Percentiles rank a stretch among this genome's conserved stretches.
phyloP scores from a whole-genome alignment of 441 rosid genomes.

The Gossypium trilobum region DNA sequence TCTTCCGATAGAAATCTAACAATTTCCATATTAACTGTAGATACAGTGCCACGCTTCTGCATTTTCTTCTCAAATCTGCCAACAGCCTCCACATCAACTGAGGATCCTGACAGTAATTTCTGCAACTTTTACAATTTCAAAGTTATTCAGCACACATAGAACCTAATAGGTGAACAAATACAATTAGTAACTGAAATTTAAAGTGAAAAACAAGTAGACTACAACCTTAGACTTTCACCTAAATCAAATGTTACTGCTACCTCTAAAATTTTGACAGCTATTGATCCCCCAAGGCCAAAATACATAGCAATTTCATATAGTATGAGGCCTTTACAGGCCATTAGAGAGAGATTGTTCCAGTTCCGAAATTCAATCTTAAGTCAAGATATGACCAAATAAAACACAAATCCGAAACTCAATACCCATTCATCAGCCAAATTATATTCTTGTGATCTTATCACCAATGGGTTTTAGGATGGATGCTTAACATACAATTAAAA shows the following conservation, averaged over 20 bases:
- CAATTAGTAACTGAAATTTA: neutral
- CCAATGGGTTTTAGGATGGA: neutral
- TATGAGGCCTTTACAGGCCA: neutral
- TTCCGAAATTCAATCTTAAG: neutral
- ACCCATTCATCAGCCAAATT: neutral
- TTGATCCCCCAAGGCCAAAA: neutral
- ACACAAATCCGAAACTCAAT: neutral
- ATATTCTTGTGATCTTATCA: neutral
- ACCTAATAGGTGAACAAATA: neutral
- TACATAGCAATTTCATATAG: neutral
- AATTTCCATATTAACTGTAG: constrained; percentile 52
- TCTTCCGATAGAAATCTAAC: constrained; percentile 52
- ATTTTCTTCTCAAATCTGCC: constrained; percentile 24
- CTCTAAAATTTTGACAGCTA: neutral
- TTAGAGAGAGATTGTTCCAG: neutral
- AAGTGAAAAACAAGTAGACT: neutral
- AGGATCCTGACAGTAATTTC: constrained; percentile 11
- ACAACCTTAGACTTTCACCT: neutral
- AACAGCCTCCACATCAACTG: neutral
- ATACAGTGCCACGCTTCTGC: constrained; percentile 46
- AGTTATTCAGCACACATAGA: constrained; percentile 15
- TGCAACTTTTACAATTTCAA: constrained; percentile 10
- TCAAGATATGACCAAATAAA: neutral
- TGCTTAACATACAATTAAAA: neutral
- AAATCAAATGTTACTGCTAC: neutral